Percentiles rank a stretch among this genome's conserved stretches.
These are phyloP conservation scores for Mitragyna speciosa DNA, from an alignment of 257 asterid genomes.

Conservation along the genomic window DNA sequence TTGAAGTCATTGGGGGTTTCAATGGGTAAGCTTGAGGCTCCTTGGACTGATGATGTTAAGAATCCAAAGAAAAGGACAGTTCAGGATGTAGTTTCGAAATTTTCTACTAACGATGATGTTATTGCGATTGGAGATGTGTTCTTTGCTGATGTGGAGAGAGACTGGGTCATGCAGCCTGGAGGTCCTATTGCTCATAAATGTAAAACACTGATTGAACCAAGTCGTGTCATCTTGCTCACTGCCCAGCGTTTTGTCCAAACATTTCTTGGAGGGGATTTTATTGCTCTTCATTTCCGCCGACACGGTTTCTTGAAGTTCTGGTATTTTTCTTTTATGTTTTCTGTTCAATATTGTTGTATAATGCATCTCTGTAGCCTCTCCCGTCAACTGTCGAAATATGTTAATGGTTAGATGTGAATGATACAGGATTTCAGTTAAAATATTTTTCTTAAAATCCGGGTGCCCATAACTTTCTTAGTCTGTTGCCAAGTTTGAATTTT, in stretches of 20 bases:
- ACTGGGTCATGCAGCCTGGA: constrained; percentile 92
- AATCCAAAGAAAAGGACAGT: constrained; percentile 62
- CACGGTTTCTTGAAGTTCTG: constrained; percentile 99
- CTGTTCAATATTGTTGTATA: neutral
- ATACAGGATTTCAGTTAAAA: neutral
- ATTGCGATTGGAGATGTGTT: constrained; percentile 93
- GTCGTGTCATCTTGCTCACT: constrained; percentile 81
- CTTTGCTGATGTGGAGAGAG: constrained; percentile 89
- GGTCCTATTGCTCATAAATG: constrained; percentile 91
- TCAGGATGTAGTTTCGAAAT: constrained; percentile 63
- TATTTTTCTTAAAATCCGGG: neutral
- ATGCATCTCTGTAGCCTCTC: constrained; percentile 24
- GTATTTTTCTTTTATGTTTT: constrained; percentile 37
- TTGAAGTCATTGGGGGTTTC: constrained; percentile 75
- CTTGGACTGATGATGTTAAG: constrained; percentile 90
- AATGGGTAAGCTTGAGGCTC: constrained; percentile 63
- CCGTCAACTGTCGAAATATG: constrained; percentile 8
- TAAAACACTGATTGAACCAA: constrained; percentile 83
- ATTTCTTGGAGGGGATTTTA: constrained; percentile 77
- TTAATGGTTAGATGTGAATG: neutral
- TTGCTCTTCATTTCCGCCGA: constrained; percentile 92
- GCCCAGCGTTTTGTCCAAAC: constrained; percentile 96
- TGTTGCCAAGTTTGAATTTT: neutral
- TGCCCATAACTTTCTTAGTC: neutral
- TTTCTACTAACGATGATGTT: constrained; percentile 67